A percentile compares a stretch with the other conserved stretches of the same genome.
Evolutionary conservation across 2,329 filamentous ascomycete species (phyloP).

Genomic region (Paraphaeosphaeria minitans): DNA sequence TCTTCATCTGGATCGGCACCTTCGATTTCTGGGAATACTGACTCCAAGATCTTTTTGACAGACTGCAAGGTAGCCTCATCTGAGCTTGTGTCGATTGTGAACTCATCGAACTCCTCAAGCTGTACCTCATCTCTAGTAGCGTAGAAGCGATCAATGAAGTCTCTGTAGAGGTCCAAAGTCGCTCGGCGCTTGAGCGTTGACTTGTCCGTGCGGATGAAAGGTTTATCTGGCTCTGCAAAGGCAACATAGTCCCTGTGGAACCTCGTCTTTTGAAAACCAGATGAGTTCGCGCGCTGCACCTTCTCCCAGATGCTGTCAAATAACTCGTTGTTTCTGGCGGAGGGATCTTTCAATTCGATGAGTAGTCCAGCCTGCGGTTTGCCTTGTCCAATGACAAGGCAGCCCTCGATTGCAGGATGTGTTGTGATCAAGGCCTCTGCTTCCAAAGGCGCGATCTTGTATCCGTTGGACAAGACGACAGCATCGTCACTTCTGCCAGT

Average conservation of each 20-base stretch:
- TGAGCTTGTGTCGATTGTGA: no score
- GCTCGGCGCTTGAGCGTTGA: no score
- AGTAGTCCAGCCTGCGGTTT: conserved; percentile 38
- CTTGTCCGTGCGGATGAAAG: conserved; percentile 50
- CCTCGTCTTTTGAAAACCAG: conserved; percentile 46
- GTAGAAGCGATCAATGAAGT: no score
- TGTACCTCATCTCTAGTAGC: no score
- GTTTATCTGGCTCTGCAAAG: conserved; percentile 51
- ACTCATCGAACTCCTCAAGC: no score
- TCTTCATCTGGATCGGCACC: no score
- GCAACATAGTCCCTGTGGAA: conserved; percentile 51
- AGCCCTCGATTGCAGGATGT: conserved; percentile 37
- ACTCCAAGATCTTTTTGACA: no score
- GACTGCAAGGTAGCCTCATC: no score
- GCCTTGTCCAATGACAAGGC: conserved; percentile 34
- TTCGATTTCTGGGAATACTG: no score
- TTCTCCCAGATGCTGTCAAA: conserved; percentile 54
- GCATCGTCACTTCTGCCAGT: conserved; percentile 28
- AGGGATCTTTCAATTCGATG: conserved; percentile 32
- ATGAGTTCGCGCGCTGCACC: conserved; percentile 52
- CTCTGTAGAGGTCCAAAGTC: no score
- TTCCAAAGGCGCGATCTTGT: conserved; percentile 27
- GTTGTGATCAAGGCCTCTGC: conserved; percentile 29
- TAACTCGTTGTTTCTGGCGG: conserved; percentile 25
- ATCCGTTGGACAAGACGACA: conserved; percentile 26